phyloP scores from a whole-genome alignment of 345 rosid species.

The Carallia brachiata region DNA sequence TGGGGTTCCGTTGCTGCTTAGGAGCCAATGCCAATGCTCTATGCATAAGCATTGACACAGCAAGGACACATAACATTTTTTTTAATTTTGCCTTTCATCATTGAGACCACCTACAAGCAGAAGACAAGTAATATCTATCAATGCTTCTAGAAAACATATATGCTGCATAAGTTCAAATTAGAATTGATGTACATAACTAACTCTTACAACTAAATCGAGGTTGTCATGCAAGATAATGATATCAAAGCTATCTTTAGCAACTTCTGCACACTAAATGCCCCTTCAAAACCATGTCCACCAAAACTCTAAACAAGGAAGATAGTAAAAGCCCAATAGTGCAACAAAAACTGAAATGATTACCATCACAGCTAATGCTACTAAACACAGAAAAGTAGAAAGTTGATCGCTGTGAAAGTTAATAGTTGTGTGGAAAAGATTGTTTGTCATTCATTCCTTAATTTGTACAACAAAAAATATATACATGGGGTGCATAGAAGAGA shows the following conservation, averaged over 20 bases:
- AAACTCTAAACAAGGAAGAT: neutral
- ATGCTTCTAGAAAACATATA: neutral
- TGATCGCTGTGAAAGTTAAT: too few species aligned
- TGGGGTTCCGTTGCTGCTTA: conserved; percentile 51
- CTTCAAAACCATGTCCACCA: conserved; percentile 51
- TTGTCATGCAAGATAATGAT: conserved; percentile 50
- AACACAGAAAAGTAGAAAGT: too few species aligned
- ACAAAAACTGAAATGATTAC: too few species aligned
- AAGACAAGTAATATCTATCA: neutral
- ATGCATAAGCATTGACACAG: conserved; percentile 16
- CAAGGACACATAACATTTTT: too few species aligned
- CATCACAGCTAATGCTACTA: too few species aligned
- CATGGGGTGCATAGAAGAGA: too few species aligned
- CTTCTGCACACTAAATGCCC: conserved; percentile 57
- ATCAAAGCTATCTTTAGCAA: conserved; percentile 50
- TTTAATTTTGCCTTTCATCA: conserved; percentile 3
- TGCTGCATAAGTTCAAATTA: neutral
- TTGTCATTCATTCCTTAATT: too few species aligned
- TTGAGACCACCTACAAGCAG: conserved; percentile 22
- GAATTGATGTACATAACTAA: conserved; percentile 3
- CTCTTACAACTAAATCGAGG: conserved; percentile 47
- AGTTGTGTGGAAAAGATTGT: too few species aligned
- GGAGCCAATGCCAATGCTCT: conserved; percentile 53
- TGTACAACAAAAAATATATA: too few species aligned
- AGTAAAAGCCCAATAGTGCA: neutral